Percentiles rank a stretch among this genome's conserved stretches.
Conservation (phyloP, 805 yeast genomes). For the Tetrapisispora phaffii region DNA sequence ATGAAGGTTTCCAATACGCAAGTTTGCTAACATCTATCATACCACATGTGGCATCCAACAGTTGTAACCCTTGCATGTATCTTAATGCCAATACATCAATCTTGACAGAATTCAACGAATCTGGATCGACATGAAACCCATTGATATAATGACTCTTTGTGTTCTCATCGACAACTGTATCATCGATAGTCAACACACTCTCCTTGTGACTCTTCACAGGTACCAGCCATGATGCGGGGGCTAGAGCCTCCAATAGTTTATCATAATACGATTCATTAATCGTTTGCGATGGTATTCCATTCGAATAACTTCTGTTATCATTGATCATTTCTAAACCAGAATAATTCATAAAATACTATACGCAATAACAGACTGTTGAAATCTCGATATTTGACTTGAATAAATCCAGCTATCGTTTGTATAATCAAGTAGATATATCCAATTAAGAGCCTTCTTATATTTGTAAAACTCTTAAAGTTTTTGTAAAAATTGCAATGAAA, state of each 20-base stretch:
- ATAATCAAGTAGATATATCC: no score
- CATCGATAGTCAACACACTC: slow-evolving; percentile 6
- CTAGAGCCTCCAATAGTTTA: neutral
- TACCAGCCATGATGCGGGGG: neutral
- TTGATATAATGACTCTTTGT: slow-evolving; percentile 10
- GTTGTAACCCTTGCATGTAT: slow-evolving; percentile 17
- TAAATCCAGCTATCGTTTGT: no score
- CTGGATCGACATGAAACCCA: slow-evolving; percentile 9
- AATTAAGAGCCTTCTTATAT: no score
- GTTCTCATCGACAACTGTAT: slow-evolving; percentile 7
- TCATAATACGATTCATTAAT: neutral
- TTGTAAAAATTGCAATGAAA: neutral
- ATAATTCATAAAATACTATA: no score
- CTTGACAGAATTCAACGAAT: slow-evolving; percentile 13
- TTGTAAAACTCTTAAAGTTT: no score
- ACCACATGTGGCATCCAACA: slow-evolving; percentile 30
- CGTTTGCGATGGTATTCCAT: neutral
- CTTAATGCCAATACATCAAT: slow-evolving; percentile 10
- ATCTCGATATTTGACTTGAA: no score
- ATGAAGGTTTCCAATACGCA: slow-evolving; percentile 79
- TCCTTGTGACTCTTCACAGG: neutral
- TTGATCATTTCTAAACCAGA: neutral
- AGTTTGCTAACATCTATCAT: slow-evolving; percentile 66
- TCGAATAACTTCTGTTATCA: neutral
- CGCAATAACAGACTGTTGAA: no score